These are phyloP conservation scores for Cryptococcus sp. DNA, from an alignment of 1,284 basidiomycete species.

Conservation along the genomic window DNA sequence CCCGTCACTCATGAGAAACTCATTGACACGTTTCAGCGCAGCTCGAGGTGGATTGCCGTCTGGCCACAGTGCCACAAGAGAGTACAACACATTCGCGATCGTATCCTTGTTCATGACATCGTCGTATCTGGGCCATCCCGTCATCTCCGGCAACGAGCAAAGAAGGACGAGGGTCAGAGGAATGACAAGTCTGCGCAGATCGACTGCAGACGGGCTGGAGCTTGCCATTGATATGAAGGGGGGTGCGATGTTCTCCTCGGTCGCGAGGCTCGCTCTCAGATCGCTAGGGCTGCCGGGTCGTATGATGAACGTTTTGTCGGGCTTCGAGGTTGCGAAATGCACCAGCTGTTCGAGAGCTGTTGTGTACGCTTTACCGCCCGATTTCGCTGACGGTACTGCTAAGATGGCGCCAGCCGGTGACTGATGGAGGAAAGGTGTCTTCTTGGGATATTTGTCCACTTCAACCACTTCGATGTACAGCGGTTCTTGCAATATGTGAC, in stretches of 20 bases:
- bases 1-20: slow-evolving; percentile 43
- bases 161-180: slow-evolving; percentile 34
- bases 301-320: slow-evolving; percentile 13
- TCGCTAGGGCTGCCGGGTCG: slow-evolving; percentile 19
- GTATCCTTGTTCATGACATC: slow-evolving; percentile 24
- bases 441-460: slow-evolving; percentile 29
- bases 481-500: neutral
- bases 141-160: slow-evolving; percentile 19
- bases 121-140: neutral
- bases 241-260: neutral
- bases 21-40: slow-evolving; percentile 50
- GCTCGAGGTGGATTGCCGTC: slow-evolving; percentile 50
- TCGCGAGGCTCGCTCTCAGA: slow-evolving; percentile 9
- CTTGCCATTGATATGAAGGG: neutral
- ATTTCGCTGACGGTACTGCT: slow-evolving; percentile 26
- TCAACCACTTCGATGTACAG: slow-evolving; percentile 27
- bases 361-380: slow-evolving; percentile 27
- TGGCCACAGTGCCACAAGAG: slow-evolving; percentile 46
- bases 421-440: slow-evolving; percentile 8
- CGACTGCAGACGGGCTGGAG: slow-evolving; percentile 3
- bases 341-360: slow-evolving; percentile 19
- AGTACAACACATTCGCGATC: slow-evolving; percentile 39
- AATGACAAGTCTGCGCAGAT: slow-evolving; percentile 28
- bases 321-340: slow-evolving; percentile 1
- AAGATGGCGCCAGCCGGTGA: slow-evolving; percentile 6